phyloP scores from a whole-genome alignment of 192 early-diverging fungal species.

The Backusella parvicylindrica region DNA sequence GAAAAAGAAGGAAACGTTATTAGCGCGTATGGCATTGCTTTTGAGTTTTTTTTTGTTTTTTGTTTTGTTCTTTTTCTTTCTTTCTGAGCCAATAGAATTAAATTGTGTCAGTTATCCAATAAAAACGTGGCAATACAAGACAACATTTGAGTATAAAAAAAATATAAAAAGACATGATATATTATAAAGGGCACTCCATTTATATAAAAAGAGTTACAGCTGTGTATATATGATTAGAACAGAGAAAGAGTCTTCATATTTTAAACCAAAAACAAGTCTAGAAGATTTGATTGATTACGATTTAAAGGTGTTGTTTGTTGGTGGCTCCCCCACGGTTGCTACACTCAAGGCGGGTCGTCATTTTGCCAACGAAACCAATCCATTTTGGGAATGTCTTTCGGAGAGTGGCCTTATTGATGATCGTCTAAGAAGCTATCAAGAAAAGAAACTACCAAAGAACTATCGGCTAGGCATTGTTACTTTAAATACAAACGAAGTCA shows the following conservation, averaged over 20 bases:
- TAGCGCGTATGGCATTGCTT: not conserved
- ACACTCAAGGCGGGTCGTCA: not conserved
- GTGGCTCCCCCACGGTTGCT: not conserved
- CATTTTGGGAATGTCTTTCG: not conserved
- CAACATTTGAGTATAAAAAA: not conserved
- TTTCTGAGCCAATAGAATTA: not conserved
- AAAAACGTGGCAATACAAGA: not conserved
- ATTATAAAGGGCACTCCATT: too few species aligned
- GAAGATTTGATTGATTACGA: not conserved
- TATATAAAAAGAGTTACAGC: too few species aligned
- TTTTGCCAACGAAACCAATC: not conserved
- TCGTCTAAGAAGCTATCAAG: not conserved
- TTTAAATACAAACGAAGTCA: not conserved
- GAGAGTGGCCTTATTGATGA: not conserved
- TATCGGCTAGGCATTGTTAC: not conserved
- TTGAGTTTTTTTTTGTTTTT: not conserved
- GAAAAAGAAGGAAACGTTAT: not conserved
- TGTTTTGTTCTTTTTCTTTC: not conserved
- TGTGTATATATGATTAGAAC: not conserved
- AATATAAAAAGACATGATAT: not conserved
- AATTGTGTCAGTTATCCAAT: not conserved
- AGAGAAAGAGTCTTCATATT: not conserved
- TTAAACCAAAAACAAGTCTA: not conserved
- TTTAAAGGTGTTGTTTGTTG: not conserved
- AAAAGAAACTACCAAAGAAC: not conserved